Evolutionary conservation across 2,329 filamentous ascomycete genomes (phyloP).

Genomic region (Intubia oerlemansii): DNA sequence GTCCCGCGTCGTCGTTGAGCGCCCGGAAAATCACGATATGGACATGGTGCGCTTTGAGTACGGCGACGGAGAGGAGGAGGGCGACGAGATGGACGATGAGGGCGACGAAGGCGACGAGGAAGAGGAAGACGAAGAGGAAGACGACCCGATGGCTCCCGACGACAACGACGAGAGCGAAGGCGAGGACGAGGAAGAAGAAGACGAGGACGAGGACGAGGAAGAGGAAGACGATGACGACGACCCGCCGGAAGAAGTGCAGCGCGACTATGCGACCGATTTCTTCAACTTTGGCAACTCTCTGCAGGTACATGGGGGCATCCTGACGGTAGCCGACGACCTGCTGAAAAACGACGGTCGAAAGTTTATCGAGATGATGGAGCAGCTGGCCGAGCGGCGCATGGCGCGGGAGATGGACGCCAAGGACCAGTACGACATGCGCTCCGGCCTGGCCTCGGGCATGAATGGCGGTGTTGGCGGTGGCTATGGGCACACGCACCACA

Average conservation of each 20-base stretch:
- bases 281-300: slow-evolving; percentile 96
- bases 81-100: slow-evolving; percentile 30
- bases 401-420: slow-evolving; percentile 82
- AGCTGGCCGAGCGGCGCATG: slow-evolving; percentile 92
- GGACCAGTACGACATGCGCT: slow-evolving; percentile 39
- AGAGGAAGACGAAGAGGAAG: slow-evolving; percentile 14
- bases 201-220: slow-evolving; percentile 22
- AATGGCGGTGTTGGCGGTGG: slow-evolving; percentile 24
- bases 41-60: too few species aligned
- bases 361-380: slow-evolving; percentile 99
- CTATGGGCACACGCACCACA: slow-evolving; percentile 15
- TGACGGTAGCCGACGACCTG: slow-evolving; percentile 94
- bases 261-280: slow-evolving; percentile 59
- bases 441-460: slow-evolving; percentile 23
- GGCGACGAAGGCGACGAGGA: slow-evolving; percentile 13
- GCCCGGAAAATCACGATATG: too few species aligned
- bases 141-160: slow-evolving; percentile 18
- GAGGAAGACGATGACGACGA: slow-evolving; percentile 53
- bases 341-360: slow-evolving; percentile 98
- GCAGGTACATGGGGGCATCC: slow-evolving; percentile 89
- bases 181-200: slow-evolving; percentile 20
- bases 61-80: too few species aligned
- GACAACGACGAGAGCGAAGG: slow-evolving; percentile 33
- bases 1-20: too few species aligned
- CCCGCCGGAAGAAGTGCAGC: slow-evolving; percentile 28